Conservation (phyloP, 768 basidiomycete species). For the Candolleomyces aberdarensis region DNA sequence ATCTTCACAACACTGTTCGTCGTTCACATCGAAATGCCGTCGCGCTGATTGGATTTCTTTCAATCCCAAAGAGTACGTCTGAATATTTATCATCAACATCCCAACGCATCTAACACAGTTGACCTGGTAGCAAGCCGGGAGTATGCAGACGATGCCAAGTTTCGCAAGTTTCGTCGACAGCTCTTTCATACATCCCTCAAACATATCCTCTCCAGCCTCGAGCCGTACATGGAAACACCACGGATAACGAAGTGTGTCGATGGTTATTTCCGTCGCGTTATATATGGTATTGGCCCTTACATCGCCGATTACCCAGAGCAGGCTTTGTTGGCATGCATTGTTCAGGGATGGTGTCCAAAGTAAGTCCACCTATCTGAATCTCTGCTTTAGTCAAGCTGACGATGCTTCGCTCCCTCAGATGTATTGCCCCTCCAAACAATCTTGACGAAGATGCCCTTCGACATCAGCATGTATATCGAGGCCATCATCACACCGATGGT, state of each 20-base stretch:
- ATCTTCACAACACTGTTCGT: slow-evolving; percentile 27
- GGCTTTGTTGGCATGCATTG: slow-evolving; percentile 8
- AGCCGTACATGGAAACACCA: neutral
- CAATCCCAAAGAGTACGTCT: slow-evolving; percentile 32
- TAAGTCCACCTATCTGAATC: slow-evolving; percentile 6
- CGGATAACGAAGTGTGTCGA: slow-evolving; percentile 17
- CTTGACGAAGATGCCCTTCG: too few relatives aligned
- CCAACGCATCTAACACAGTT: neutral
- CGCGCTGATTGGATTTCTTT: slow-evolving; percentile 27
- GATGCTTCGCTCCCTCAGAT: too few relatives aligned
- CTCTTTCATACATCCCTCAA: slow-evolving; percentile 1
- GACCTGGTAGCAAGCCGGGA: neutral
- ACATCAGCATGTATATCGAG: too few relatives aligned
- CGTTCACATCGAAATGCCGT: slow-evolving; percentile 26
- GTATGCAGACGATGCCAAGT: slow-evolving; percentile 18
- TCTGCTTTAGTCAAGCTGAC: too few relatives aligned
- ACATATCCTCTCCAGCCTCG: slow-evolving; percentile 2
- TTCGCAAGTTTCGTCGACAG: neutral
- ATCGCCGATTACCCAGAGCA: slow-evolving; percentile 31
- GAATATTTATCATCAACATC: slow-evolving; percentile 4
- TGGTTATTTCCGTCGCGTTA: slow-evolving; percentile 20
- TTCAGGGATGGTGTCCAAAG: slow-evolving; percentile 22
- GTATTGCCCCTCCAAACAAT: too few relatives aligned
- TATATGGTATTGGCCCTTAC: slow-evolving; percentile 25
- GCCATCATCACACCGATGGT: too few relatives aligned